These are phyloP conservation scores for Dictyostelium capitatum DNA, from an alignment of 78 protist species.

Conservation along the genomic window DNA sequence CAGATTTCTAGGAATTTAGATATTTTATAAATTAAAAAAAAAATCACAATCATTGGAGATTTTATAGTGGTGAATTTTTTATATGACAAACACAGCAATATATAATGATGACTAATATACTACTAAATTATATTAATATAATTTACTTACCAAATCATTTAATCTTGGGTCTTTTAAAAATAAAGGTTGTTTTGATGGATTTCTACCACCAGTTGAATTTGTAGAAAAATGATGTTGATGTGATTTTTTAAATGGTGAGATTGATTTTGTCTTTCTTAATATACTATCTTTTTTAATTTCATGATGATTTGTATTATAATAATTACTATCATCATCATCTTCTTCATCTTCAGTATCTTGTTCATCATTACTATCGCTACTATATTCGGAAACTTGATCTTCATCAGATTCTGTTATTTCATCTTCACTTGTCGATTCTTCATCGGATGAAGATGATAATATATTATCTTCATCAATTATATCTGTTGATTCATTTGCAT, in stretches of 20 bases:
- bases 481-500: background rate
- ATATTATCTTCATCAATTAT: background rate
- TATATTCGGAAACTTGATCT: no score
- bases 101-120: background rate
- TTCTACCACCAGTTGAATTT: background rate
- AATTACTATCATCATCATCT: background rate
- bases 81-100: background rate
- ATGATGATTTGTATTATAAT: constrained; percentile 6
- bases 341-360: background rate
- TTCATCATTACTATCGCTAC: no score
- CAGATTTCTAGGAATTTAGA: background rate
- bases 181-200: constrained; percentile 25
- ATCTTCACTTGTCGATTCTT: background rate
- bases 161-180: constrained; percentile 53
- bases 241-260: background rate
- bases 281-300: background rate
- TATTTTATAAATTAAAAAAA: background rate
- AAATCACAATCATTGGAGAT: background rate
- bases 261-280: background rate
- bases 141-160: constrained; percentile 40
- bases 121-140: no score
- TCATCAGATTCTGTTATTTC: no score
- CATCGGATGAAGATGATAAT: constrained; percentile 2
- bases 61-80: background rate
- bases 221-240: background rate